These are phyloP conservation scores for Saccharomycopsis malanga DNA, from an alignment of 805 yeast genomes.

Conservation along the genomic window DNA sequence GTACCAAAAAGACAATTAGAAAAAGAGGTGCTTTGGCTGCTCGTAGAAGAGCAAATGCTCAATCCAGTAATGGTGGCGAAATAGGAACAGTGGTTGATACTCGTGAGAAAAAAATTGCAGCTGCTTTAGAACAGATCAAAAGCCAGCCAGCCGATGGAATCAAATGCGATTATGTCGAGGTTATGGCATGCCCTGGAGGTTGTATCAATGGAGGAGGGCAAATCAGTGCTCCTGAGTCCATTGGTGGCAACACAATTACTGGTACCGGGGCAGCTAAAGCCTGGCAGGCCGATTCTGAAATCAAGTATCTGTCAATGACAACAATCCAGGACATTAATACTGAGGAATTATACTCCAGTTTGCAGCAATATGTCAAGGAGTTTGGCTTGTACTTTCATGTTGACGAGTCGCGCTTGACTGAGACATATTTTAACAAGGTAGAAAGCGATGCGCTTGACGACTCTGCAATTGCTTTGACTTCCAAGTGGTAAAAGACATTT, in stretches of 20 bases:
- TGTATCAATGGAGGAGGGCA: slow-evolving; percentile 98
- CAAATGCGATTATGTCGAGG: slow-evolving; percentile 26
- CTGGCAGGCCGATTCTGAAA: slow-evolving; percentile 11
- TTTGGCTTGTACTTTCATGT: slow-evolving; percentile 10
- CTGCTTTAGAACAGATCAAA: neutral
- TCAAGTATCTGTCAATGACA: slow-evolving; percentile 10
- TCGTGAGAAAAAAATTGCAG: neutral
- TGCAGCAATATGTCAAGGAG: slow-evolving; percentile 11
- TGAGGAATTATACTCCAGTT: neutral
- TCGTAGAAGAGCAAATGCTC: slow-evolving; percentile 34
- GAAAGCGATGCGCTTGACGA: slow-evolving; percentile 8
- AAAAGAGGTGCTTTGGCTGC: slow-evolving; percentile 34
- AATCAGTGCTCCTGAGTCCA: slow-evolving; percentile 42
- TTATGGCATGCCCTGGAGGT: slow-evolving; percentile 98
- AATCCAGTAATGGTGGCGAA: slow-evolving; percentile 12
- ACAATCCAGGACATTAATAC: slow-evolving; percentile 14
- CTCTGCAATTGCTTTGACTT: slow-evolving; percentile 19
- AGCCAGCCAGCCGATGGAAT: slow-evolving; percentile 9
- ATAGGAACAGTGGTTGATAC: slow-evolving; percentile 22
- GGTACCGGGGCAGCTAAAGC: slow-evolving; percentile 1
- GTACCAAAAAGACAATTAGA: slow-evolving; percentile 22
- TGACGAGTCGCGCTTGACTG: slow-evolving; percentile 2
- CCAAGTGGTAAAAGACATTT: slow-evolving; percentile 21
- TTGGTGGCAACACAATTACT: slow-evolving; percentile 16
- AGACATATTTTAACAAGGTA: slow-evolving; percentile 12